These are phyloP conservation scores for Chalciporus piperatus DNA, from an alignment of 768 basidiomycete species.

Conservation along the genomic window DNA sequence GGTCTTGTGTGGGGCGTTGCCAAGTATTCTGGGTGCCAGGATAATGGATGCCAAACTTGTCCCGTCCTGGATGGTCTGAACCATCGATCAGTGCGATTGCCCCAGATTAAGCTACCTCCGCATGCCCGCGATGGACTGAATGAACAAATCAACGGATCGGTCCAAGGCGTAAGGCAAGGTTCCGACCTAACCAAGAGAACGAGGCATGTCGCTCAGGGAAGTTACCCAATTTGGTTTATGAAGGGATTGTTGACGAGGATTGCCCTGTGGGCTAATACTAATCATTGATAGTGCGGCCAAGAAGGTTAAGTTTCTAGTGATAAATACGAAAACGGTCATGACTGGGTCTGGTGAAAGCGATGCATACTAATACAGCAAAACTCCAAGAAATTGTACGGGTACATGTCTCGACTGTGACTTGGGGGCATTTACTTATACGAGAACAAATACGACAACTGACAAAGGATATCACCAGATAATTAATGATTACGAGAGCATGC, in stretches of 20 bases:
- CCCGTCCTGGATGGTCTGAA: slow-evolving; percentile 6
- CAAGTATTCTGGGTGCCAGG: slow-evolving; percentile 2
- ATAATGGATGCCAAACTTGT: not conserved
- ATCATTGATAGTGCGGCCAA: slow-evolving; percentile 27
- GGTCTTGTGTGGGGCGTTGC: slow-evolving; percentile 4
- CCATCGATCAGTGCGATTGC: not conserved
- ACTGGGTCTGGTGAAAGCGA: slow-evolving; percentile 13
- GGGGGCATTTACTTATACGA: slow-evolving; percentile 25
- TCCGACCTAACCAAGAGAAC: too few species aligned
- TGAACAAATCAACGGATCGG: slow-evolving; percentile 19
- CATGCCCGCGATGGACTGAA: not conserved
- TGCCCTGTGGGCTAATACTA: slow-evolving; percentile 10
- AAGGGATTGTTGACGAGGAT: not conserved
- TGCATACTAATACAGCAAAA: slow-evolving; percentile 29
- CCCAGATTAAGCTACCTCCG: not conserved
- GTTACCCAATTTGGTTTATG: not conserved
- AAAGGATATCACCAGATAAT: slow-evolving; percentile 13
- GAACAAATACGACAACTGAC: slow-evolving; percentile 20
- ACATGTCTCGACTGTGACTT: slow-evolving; percentile 19
- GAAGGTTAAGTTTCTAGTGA: slow-evolving; percentile 16
- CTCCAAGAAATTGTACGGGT: slow-evolving; percentile 29
- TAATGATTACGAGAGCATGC: slow-evolving; percentile 19
- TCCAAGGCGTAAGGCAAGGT: not conserved
- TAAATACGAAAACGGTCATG: slow-evolving; percentile 21
- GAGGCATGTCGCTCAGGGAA: not conserved